phyloP scores from a whole-genome alignment of 257 asterid genomes.

The Solanum arcanum region DNA sequence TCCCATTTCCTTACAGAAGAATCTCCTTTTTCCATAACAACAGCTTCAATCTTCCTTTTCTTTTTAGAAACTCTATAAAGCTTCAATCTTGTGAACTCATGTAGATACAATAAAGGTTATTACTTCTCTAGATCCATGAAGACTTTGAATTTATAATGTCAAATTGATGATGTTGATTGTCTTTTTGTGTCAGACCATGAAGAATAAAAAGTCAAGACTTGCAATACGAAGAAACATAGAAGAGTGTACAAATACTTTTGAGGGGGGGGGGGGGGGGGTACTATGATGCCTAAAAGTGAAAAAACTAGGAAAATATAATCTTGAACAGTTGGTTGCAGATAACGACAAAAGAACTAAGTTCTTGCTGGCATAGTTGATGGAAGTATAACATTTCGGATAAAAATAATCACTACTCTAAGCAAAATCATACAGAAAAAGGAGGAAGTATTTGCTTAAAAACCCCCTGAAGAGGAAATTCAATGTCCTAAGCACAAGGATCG shows the following conservation, averaged over 20 bases:
- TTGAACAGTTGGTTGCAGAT: neutral
- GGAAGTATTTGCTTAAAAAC: neutral
- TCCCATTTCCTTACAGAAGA: conserved; percentile 42
- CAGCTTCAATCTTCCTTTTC: neutral
- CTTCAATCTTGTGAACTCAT: neutral
- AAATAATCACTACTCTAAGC: neutral
- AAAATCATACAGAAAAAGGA: neutral
- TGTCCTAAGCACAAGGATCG: too few relatives aligned
- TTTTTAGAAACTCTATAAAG: conserved; percentile 5
- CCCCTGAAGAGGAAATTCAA: too few relatives aligned
- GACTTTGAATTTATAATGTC: neutral
- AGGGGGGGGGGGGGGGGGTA: neutral
- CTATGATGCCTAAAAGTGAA: neutral
- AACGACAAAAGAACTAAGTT: neutral
- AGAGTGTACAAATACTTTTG: neutral
- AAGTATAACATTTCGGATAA: neutral
- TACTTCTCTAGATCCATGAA: neutral
- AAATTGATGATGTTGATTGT: neutral
- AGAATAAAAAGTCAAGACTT: neutral
- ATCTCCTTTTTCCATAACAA: conserved; percentile 37
- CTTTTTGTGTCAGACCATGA: neutral
- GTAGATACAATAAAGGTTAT: neutral
- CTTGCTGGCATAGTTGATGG: neutral
- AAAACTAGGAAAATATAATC: neutral
- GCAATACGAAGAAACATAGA: neutral